These are phyloP conservation scores for Moelleriella libera DNA, from an alignment of 2,329 filamentous ascomycete species.

Conservation along the genomic window DNA sequence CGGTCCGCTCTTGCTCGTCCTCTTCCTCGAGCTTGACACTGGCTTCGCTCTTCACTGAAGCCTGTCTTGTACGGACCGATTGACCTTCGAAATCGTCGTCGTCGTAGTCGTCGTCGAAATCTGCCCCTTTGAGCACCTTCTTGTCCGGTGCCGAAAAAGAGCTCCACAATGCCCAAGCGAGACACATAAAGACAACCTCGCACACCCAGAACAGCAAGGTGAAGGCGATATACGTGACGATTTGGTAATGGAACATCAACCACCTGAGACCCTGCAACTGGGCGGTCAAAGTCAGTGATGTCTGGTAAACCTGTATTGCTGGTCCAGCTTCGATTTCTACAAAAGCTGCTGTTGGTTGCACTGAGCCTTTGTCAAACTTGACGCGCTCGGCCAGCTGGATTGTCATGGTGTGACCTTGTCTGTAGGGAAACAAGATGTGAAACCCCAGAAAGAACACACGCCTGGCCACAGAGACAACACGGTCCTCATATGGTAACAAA, in stretches of 20 bases:
- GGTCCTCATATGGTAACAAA: constrained; percentile 67
- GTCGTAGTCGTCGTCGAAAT: constrained; percentile 6
- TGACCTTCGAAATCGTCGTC: constrained; percentile 12
- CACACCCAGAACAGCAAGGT: constrained; percentile 62
- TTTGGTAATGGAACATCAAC: constrained; percentile 74
- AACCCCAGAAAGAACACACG: constrained; percentile 51
- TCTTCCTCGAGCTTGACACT: constrained; percentile 20
- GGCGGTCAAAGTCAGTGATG: constrained; percentile 55
- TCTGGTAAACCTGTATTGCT: constrained; percentile 63
- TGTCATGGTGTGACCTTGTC: constrained; percentile 48
- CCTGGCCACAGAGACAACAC: constrained; percentile 46
- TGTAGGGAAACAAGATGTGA: constrained; percentile 51
- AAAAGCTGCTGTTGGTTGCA: constrained; percentile 30
- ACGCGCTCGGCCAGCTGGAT: constrained; percentile 63
- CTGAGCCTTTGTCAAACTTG: constrained; percentile 36
- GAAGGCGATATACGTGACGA: constrained; percentile 55
- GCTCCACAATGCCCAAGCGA: constrained; percentile 47
- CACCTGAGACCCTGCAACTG: constrained; percentile 64
- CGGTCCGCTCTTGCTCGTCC: constrained; percentile 9
- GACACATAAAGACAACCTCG: constrained; percentile 52
- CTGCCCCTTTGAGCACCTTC: constrained; percentile 3
- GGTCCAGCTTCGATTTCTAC: constrained; percentile 57
- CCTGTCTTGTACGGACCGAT: constrained; percentile 27
- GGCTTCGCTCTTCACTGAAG: constrained; percentile 25
- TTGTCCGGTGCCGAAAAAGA: constrained; percentile 15